Base-by-base conservation (phyloP, 257 asterid genomes). In the Ajuga chamaepitys region DNA sequence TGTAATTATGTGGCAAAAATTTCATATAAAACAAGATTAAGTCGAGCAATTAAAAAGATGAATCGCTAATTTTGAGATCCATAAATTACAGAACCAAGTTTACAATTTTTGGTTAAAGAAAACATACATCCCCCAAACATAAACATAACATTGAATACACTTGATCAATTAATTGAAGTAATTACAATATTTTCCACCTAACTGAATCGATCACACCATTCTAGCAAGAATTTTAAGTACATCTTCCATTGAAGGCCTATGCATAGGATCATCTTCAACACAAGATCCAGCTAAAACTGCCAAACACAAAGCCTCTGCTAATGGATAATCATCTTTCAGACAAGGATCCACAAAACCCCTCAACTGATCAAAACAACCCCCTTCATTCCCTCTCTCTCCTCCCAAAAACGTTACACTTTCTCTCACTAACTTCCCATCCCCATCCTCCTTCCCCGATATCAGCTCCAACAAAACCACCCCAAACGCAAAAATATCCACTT, bases 281-380 rank as follows among this genome's bases (percentile, higher is more conserved):
- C 97, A 89, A 3, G 97, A 86, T 41, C 86, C 83, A 21, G 89
- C 97, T n/a, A 89, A 72, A 16, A 89, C 91, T 7, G 86, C 86
- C 18, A 89, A 64, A 59, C 95, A 89, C 56, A 89, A 57, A 0
- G 95, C 94, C 80, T 85, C 97, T 0, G 91, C 89, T 2, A 89
- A 30, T 4, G 94, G 88, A 62, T 89, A 89, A 74, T 87, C 91
- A 46, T 80, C 91, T 67, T 72, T 87, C 64, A 89, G 20, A 47
- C 78, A 40, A 55, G 85, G 86, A 79, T 89, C 95, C 64, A 87
- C 77, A 12, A 85, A 85, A 17, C 26, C 75, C 75, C 83, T 89
- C 65, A 87, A 65, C 47, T 80, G 85, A 73, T 85, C 89, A 67
- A 87, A 89, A 59, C 94, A 89, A 0, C 93, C 84, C 13, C 86